Conservation (phyloP, 345 rosid species). For the Sisymbrium irio region DNA sequence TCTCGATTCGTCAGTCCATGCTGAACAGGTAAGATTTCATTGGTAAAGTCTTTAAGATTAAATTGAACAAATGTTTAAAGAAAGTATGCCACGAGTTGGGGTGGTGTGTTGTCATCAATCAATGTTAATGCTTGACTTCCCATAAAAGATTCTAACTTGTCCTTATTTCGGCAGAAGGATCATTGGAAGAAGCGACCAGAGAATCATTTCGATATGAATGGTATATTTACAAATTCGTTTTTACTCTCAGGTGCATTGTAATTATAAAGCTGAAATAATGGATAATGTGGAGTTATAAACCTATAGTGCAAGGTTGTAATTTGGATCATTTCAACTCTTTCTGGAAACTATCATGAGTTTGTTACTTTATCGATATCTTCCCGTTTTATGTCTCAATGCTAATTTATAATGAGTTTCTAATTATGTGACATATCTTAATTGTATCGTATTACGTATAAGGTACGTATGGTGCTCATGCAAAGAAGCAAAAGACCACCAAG, state of each 20-base stretch:
- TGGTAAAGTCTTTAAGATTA: conserved; percentile 3
- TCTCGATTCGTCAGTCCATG: conserved; percentile 53
- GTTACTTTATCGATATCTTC: not conserved
- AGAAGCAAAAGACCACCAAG: conserved; percentile 76
- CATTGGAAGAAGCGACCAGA: conserved; percentile 73
- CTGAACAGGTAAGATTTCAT: conserved; percentile 69
- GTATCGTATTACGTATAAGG: conserved; percentile 55
- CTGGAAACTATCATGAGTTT: conserved; percentile 5
- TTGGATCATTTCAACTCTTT: not conserved
- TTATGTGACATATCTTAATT: conserved; percentile 25
- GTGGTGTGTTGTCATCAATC: no score
- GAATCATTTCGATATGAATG: conserved; percentile 74
- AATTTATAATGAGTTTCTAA: conserved; percentile 10
- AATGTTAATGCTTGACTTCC: conserved; percentile 5
- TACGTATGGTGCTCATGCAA: conserved; percentile 65
- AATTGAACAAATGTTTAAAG: not conserved
- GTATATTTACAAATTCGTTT: conserved; percentile 51
- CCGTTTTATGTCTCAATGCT: not conserved
- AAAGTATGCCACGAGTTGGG: no score
- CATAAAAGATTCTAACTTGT: conserved; percentile 17
- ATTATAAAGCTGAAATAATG: not conserved
- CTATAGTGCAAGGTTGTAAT: conserved; percentile 11
- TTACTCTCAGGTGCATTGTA: conserved; percentile 18
- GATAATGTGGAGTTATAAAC: conserved; percentile 10
- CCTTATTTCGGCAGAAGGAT: conserved; percentile 59